phyloP scores from a whole-genome alignment of 2,329 filamentous ascomycete species.

The Clonostachys rosea region DNA sequence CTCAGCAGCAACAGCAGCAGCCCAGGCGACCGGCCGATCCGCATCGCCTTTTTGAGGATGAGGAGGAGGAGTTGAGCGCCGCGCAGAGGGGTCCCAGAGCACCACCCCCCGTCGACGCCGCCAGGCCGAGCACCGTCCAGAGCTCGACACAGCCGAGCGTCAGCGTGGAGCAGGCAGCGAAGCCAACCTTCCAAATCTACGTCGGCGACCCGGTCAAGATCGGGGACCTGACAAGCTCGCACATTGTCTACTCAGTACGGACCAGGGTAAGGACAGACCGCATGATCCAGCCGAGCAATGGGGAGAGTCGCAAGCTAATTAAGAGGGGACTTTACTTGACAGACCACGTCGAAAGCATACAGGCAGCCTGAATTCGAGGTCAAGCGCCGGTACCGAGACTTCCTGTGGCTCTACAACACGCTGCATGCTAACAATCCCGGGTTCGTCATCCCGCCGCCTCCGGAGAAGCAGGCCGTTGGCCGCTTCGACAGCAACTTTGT shows the following conservation, averaged over 20 bases:
- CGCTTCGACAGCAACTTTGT: slow-evolving; percentile 97
- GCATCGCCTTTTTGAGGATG: slow-evolving; percentile 62
- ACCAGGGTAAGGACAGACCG: slow-evolving; percentile 63
- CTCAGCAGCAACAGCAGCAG: slow-evolving; percentile 29
- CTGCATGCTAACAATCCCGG: slow-evolving; percentile 93
- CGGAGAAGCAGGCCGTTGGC: slow-evolving; percentile 95
- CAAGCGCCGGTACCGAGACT: slow-evolving; percentile 90
- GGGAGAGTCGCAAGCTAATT: background rate
- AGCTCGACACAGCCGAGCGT: slow-evolving; percentile 68
- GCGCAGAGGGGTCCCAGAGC: slow-evolving; percentile 48
- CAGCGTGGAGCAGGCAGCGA: slow-evolving; percentile 87
- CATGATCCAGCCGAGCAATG: background rate
- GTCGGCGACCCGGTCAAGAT: slow-evolving; percentile 98
- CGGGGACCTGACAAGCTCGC: slow-evolving; percentile 91
- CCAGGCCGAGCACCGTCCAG: slow-evolving; percentile 44
- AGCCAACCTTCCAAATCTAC: slow-evolving; percentile 83
- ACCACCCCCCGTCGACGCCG: slow-evolving; percentile 60
- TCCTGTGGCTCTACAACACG: slow-evolving; percentile 95
- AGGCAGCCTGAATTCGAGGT: slow-evolving; percentile 89
- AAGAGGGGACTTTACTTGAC: slow-evolving; percentile 6
- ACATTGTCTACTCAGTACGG: slow-evolving; percentile 94
- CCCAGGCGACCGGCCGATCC: slow-evolving; percentile 5
- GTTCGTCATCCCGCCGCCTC: slow-evolving; percentile 89
- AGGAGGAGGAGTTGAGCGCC: slow-evolving; percentile 67
- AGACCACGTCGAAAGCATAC: slow-evolving; percentile 96